Evolutionary conservation across 257 asterid genomes (phyloP).

Genomic region (Solanum ahanhuiri): DNA sequence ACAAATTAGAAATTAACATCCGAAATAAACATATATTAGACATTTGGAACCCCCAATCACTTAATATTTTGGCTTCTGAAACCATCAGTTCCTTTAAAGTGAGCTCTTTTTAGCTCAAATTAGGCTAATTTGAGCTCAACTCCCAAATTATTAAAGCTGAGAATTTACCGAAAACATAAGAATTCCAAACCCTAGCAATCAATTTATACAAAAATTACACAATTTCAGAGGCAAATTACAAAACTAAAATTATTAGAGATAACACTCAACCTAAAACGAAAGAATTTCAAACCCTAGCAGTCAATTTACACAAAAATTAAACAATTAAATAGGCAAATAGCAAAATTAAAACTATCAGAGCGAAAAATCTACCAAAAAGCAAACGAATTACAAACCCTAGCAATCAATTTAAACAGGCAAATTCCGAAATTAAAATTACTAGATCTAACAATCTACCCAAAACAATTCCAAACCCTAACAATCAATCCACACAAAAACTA

Average conservation of each 20-base stretch:
- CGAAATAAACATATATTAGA: neutral
- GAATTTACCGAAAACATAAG: neutral
- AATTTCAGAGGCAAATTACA: neutral
- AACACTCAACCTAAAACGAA: neutral
- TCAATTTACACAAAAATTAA: neutral
- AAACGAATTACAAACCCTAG: neutral
- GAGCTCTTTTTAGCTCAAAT: neutral
- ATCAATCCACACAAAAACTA: neutral
- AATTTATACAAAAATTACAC: neutral
- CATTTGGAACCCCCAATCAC: neutral
- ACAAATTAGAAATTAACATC: neutral
- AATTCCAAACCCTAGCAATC: neutral
- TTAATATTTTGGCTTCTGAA: neutral
- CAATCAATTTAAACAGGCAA: neutral
- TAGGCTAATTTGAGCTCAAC: neutral
- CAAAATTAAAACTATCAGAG: neutral
- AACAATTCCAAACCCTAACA: neutral
- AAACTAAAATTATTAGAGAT: neutral
- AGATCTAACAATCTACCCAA: neutral
- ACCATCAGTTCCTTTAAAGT: neutral
- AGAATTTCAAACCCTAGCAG: neutral
- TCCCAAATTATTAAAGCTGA: neutral
- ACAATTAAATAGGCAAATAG: neutral
- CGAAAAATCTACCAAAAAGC: neutral
- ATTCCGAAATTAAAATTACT: too few species aligned